Conservation (phyloP, 352 stramenopile species). For the Peronospora destructor region DNA sequence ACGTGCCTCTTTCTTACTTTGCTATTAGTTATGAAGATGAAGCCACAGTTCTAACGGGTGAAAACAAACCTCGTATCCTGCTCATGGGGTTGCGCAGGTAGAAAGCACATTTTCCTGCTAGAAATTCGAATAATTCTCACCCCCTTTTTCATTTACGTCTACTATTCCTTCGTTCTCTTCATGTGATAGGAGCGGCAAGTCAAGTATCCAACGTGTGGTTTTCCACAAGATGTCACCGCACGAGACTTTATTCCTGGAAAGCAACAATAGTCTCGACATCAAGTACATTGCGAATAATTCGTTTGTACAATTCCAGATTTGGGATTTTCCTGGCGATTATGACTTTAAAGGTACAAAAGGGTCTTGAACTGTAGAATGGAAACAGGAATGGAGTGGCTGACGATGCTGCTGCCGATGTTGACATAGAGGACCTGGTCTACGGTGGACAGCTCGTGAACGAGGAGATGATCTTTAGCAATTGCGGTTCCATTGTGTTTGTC, state of each 20-base stretch:
- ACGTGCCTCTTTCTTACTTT: not conserved
- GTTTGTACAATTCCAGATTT: constrained; percentile 98
- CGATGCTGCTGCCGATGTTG: not conserved
- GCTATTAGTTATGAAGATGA: constrained; percentile 60
- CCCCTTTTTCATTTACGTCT: too few species aligned
- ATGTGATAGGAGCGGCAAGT: constrained; percentile 69
- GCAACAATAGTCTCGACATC: constrained; percentile 86
- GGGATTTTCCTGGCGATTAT: constrained; percentile 97
- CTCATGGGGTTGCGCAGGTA: constrained; percentile 94
- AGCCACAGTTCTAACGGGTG: constrained; percentile 59
- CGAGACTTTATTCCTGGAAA: constrained; percentile 95
- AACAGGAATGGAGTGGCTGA: not conserved
- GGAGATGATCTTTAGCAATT: constrained; percentile 89
- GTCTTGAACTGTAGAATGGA: not conserved
- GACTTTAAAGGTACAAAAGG: constrained; percentile 64
- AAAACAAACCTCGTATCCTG: constrained; percentile 92
- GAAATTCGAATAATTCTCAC: too few species aligned
- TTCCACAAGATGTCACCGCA: constrained; percentile 99
- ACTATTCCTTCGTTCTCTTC: too few species aligned
- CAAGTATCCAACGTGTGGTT: constrained; percentile 92
- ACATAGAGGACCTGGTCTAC: constrained; percentile 79
- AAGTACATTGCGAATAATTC: constrained; percentile 97
- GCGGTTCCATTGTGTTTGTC: constrained; percentile 93
- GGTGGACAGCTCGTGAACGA: constrained; percentile 84
- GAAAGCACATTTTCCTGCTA: not conserved